phyloP scores from a whole-genome alignment of 768 basidiomycete species.

The Naganishia randhawae region DNA sequence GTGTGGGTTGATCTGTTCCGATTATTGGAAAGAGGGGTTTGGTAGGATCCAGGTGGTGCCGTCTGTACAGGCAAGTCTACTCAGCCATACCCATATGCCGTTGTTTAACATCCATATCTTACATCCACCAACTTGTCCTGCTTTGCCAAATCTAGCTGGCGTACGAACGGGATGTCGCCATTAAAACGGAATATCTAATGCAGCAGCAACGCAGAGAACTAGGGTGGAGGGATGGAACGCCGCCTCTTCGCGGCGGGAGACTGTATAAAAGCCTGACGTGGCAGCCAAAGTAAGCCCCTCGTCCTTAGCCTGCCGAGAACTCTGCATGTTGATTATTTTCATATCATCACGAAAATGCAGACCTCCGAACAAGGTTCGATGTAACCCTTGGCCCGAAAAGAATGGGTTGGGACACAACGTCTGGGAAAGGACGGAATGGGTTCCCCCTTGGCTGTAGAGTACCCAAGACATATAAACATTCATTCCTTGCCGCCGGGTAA shows the following conservation, averaged over 20 bases:
- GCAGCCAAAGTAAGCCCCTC: constrained; percentile 33
- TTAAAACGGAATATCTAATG: constrained; percentile 36
- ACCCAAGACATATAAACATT: background rate
- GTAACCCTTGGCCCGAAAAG: constrained; percentile 49
- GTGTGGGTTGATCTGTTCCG: constrained; percentile 40
- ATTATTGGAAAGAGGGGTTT: constrained; percentile 46
- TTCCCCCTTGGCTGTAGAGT: constrained; percentile 34
- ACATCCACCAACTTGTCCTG: background rate
- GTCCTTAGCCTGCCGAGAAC: no score
- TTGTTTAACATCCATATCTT: constrained; percentile 1
- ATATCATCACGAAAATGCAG: no score
- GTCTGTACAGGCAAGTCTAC: constrained; percentile 44
- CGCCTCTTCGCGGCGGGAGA: constrained; percentile 29
- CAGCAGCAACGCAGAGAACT: constrained; percentile 31
- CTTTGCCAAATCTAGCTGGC: constrained; percentile 33
- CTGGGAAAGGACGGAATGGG: constrained; percentile 46
- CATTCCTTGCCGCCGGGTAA: background rate
- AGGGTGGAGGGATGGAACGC: constrained; percentile 44
- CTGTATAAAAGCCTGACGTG: constrained; percentile 32
- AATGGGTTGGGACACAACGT: constrained; percentile 46
- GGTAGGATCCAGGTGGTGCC: constrained; percentile 48
- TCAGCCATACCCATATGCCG: constrained; percentile 45
- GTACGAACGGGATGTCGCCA: constrained; percentile 43
- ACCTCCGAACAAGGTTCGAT: constrained; percentile 46
- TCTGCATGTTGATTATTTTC: no score